These are phyloP conservation scores for Rauvolfia tetraphylla DNA, from an alignment of 257 asterid species.

Conservation along the genomic window DNA sequence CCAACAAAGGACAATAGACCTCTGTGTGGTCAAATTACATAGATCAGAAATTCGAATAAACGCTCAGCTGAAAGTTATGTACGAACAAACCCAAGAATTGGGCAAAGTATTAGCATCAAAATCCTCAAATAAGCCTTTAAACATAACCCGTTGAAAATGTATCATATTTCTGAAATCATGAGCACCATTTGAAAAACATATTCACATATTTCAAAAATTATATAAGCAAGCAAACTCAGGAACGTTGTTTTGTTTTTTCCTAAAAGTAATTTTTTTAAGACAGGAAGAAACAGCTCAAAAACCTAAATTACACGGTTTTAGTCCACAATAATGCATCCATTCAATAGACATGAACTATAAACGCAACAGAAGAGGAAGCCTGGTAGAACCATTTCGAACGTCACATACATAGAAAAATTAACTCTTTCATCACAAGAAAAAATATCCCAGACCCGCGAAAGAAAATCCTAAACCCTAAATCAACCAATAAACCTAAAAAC, in stretches of 20 bases:
- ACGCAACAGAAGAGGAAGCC: background rate
- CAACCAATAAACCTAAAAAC: background rate
- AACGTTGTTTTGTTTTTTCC: background rate
- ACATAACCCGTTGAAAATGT: too few species aligned
- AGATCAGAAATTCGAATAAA: background rate
- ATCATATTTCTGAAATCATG: too few species aligned
- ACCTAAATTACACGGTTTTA: background rate
- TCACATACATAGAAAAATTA: too few species aligned
- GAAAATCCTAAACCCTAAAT: background rate
- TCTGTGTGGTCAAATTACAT: background rate
- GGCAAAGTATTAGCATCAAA: background rate
- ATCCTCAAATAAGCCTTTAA: background rate
- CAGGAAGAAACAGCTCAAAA: background rate
- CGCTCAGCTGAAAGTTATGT: background rate
- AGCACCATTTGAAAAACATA: background rate
- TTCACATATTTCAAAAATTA: background rate
- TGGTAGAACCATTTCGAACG: background rate
- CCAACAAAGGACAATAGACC: background rate
- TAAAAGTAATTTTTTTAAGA: background rate
- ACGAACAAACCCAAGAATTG: too few species aligned
- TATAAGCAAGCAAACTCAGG: background rate
- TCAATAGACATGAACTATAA: background rate
- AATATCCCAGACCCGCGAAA: background rate
- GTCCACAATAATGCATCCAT: background rate
- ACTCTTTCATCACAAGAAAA: background rate